Conservation (phyloP, 306 rosid genomes). For the Hippophae tibetana region DNA sequence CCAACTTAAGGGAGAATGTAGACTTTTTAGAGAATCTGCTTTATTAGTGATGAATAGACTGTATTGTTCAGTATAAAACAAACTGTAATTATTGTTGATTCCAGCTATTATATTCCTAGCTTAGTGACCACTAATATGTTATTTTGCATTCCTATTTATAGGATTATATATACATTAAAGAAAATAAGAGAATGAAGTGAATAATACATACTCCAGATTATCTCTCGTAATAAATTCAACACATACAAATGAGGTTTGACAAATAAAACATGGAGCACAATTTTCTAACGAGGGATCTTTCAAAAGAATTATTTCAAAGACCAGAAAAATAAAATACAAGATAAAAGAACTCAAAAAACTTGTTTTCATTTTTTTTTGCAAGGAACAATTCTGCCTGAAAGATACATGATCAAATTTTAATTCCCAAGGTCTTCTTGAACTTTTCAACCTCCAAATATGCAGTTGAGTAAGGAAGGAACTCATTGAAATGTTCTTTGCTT, state of each 20-base stretch:
- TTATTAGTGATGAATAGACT: too few species aligned
- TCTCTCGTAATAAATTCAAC: too few species aligned
- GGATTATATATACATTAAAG: too few species aligned
- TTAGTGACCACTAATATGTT: too few species aligned
- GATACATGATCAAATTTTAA: conserved; percentile 55
- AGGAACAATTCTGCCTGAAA: conserved; percentile 43
- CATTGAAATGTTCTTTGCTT: conserved; percentile 70
- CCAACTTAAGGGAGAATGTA: too few species aligned
- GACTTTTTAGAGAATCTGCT: too few species aligned
- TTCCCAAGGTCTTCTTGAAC: conserved; percentile 85
- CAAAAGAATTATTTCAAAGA: conserved; percentile 21
- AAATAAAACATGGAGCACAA: conserved; percentile 3
- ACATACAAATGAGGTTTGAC: background rate
- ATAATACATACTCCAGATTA: too few species aligned
- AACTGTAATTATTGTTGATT: too few species aligned
- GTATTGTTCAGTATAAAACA: too few species aligned
- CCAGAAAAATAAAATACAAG: conserved; percentile 26
- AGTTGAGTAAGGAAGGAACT: conserved; percentile 90
- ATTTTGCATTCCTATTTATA: too few species aligned
- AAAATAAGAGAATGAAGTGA: too few species aligned
- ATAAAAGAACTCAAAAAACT: conserved; percentile 6
- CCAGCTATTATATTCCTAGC: too few species aligned
- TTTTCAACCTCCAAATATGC: conserved; percentile 95
- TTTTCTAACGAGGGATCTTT: conserved; percentile 16
- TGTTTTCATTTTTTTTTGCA: conserved; percentile 63